These are phyloP conservation scores for Talaromyces adpressus DNA, from an alignment of 495 filamentous ascomycete species.

Conservation along the genomic window DNA sequence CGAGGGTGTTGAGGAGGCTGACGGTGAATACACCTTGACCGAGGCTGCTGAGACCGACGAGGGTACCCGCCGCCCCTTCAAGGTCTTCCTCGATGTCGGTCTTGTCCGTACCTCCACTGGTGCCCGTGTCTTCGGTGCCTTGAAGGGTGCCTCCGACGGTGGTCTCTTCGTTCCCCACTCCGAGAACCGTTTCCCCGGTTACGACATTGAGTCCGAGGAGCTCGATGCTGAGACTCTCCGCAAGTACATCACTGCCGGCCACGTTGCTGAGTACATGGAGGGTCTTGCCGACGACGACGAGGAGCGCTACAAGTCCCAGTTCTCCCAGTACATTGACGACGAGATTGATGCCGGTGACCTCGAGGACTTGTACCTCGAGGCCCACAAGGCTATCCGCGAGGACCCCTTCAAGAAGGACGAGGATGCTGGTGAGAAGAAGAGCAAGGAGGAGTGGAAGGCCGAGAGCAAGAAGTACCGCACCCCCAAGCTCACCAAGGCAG, in stretches of 20 bases:
- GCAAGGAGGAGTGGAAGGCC: slow-evolving; percentile 93
- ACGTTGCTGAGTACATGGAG: slow-evolving; percentile 99
- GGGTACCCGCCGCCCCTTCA: slow-evolving; percentile 90
- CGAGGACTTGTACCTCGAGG: slow-evolving; percentile 93
- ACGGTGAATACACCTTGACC: slow-evolving; percentile 90
- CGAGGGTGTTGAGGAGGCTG: slow-evolving; percentile 85
- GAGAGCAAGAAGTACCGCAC: slow-evolving; percentile 85
- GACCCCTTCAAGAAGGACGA: slow-evolving; percentile 95
- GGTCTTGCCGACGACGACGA: slow-evolving; percentile 98
- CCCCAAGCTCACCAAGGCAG: slow-evolving; percentile 66
- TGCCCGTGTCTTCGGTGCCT: slow-evolving; percentile 96
- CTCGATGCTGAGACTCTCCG: slow-evolving; percentile 93
- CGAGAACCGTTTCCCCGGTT: slow-evolving; percentile 98
- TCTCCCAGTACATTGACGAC: slow-evolving; percentile 93
- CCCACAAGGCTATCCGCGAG: slow-evolving; percentile 95
- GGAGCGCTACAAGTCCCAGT: slow-evolving; percentile 98
- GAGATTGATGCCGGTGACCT: slow-evolving; percentile 94
- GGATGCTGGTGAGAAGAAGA: slow-evolving; percentile 73
- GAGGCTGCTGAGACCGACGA: slow-evolving; percentile 82
- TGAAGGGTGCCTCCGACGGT: slow-evolving; percentile 99
- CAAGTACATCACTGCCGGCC: slow-evolving; percentile 98
- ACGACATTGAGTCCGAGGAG: slow-evolving; percentile 93
- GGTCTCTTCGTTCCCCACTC: slow-evolving; percentile 96
- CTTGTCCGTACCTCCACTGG: slow-evolving; percentile 94
- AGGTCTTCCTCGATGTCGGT: slow-evolving; percentile 96